phyloP scores from a whole-genome alignment of 257 asterid genomes.

The Capsicum rhomboideum region DNA sequence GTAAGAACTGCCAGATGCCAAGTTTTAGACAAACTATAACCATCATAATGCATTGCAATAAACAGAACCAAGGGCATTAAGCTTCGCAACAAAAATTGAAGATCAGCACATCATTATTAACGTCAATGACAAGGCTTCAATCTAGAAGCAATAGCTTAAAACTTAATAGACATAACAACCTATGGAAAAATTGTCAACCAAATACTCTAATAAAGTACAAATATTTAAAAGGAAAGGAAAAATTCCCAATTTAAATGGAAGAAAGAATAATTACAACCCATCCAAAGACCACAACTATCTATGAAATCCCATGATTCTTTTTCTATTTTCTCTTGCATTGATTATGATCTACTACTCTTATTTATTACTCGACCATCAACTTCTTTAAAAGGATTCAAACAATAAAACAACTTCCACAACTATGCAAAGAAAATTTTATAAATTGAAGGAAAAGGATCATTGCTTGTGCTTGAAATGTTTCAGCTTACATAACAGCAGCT shows the following conservation, averaged over 20 bases:
- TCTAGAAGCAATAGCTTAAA: not conserved
- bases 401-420: not conserved
- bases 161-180: not conserved
- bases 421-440: not conserved
- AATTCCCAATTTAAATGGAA: not conserved
- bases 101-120: not conserved
- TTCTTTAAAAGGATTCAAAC: not conserved
- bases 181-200: not conserved
- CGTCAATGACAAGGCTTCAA: not conserved
- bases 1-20: constrained; percentile 55
- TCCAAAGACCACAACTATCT: not conserved
- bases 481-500: not conserved
- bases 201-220: not conserved
- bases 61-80: not conserved
- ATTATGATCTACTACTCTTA: not conserved
- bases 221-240: not conserved
- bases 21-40: not conserved
- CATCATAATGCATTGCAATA: not conserved
- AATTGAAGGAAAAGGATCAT: not conserved
- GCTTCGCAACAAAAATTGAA: not conserved
- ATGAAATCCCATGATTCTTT: not conserved
- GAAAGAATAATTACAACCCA: not conserved
- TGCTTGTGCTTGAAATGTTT: not conserved
- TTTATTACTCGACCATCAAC: not conserved
- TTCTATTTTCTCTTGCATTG: not conserved